A percentile compares a stretch with the other conserved stretches of the same genome.
These are phyloP conservation scores for Plasmodium vivax DNA, from an alignment of 169 alveolate genomes.

Conservation along the genomic window DNA sequence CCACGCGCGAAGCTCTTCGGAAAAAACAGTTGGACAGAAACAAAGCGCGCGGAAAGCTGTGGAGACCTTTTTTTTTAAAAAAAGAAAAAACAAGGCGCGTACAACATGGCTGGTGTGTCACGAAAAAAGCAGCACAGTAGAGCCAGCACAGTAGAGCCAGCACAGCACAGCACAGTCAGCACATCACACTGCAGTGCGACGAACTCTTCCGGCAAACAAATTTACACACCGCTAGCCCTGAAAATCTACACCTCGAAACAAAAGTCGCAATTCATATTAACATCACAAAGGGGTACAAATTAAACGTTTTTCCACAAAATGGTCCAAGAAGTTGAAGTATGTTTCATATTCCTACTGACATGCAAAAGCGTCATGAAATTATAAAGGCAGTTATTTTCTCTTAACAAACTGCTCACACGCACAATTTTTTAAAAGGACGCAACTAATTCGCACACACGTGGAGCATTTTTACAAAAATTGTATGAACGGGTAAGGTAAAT, in stretches of 20 bases:
- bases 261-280: neutral
- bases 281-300: neutral
- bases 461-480: neutral
- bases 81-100: neutral
- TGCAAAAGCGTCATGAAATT: neutral
- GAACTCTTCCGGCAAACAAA: neutral
- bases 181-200: neutral
- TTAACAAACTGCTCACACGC: constrained; percentile 12
- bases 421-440: neutral
- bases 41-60: neutral
- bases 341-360: constrained; percentile 20
- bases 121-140: neutral
- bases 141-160: no score
- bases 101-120: neutral
- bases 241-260: neutral
- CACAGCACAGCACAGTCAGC: no score
- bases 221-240: neutral
- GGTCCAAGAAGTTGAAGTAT: neutral
- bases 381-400: constrained; percentile 30
- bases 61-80: neutral
- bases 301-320: neutral
- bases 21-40: constrained; percentile 4
- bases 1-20: neutral
- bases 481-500: constrained; percentile 22
- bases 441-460: neutral